phyloP scores from a whole-genome alignment of 2,329 filamentous ascomycete genomes.

The Colletotrichum magnum region DNA sequence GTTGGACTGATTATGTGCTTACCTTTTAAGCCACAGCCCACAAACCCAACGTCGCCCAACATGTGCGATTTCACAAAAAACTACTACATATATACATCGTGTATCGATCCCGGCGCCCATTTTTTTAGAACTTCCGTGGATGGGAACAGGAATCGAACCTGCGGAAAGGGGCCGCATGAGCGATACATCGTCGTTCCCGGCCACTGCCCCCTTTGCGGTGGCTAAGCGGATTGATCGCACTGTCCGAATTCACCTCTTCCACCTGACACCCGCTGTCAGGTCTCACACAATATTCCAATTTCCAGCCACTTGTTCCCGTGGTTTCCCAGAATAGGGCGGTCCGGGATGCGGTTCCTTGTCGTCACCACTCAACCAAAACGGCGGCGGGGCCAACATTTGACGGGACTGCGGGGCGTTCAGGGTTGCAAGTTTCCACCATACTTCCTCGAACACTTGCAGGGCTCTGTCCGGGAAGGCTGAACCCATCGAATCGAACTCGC shows the following conservation, averaged over 20 bases:
- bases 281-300: too few relatives aligned
- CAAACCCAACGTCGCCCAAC: slow-evolving; percentile 40
- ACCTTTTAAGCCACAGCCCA: background rate
- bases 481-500: too few relatives aligned
- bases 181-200: slow-evolving; percentile 80
- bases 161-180: slow-evolving; percentile 77
- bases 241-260: background rate
- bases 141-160: slow-evolving; percentile 71
- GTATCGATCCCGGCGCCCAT: slow-evolving; percentile 77
- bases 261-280: background rate
- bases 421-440: background rate
- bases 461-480: too few relatives aligned
- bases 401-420: background rate
- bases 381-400: background rate
- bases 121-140: slow-evolving; percentile 80
- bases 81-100: slow-evolving; percentile 83
- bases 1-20: background rate
- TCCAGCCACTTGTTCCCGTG: background rate
- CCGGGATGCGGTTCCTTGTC: background rate
- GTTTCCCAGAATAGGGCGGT: background rate
- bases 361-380: background rate
- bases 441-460: background rate
- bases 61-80: slow-evolving; percentile 81
- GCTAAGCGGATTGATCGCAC: slow-evolving; percentile 43
- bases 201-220: slow-evolving; percentile 64